These are phyloP conservation scores for Murraya koenigii DNA, from an alignment of 345 rosid genomes.

Conservation along the genomic window DNA sequence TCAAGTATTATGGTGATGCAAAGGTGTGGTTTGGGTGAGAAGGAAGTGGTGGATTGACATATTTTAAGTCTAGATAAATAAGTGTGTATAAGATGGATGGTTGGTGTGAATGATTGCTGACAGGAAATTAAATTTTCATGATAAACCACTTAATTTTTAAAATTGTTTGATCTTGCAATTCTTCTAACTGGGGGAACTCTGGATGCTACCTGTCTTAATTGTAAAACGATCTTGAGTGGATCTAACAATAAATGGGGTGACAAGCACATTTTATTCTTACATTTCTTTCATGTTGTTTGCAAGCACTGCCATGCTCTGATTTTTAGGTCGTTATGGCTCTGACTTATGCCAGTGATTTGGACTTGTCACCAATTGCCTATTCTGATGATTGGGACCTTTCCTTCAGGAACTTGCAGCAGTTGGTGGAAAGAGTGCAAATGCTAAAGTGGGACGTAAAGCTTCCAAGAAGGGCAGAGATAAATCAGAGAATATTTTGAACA, in stretches of 20 bases:
- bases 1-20: not conserved
- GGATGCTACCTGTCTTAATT: not conserved
- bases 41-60: not conserved
- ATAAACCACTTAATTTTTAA: not conserved
- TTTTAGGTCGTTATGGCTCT: not conserved
- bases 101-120: not conserved
- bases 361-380: conserved; percentile 1
- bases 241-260: not conserved
- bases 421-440: conserved; percentile 67
- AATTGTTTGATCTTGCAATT: not conserved
- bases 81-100: not conserved
- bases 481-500: conserved; percentile 31
- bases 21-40: not conserved
- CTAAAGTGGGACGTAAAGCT: conserved; percentile 67
- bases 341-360: not conserved
- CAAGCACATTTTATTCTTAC: not conserved
- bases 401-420: conserved; percentile 76
- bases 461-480: conserved; percentile 60
- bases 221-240: not conserved
- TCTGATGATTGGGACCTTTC: conserved; percentile 14
- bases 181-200: not conserved
- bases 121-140: not conserved
- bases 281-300: not conserved
- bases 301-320: not conserved
- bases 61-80: not conserved